Conservation (phyloP, 495 filamentous ascomycete species). For the Rhizodiscina lignyota region DNA sequence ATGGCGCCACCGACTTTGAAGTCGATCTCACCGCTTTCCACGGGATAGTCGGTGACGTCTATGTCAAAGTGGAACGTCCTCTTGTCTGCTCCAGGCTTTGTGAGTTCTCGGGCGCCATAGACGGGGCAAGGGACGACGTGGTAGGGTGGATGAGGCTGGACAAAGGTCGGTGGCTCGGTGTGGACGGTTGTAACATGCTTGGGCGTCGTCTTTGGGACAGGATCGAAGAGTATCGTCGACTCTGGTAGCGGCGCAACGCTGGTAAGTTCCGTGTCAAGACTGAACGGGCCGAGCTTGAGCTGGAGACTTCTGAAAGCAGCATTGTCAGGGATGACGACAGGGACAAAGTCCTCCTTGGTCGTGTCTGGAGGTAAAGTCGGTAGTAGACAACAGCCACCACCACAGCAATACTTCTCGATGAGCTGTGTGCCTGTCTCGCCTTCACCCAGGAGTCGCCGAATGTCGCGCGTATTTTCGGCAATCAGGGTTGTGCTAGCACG, state of each 20-base stretch:
- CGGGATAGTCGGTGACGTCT: constrained; percentile 89
- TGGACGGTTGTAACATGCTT: constrained; percentile 23
- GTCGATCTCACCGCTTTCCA: constrained; percentile 67
- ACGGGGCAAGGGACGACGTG: constrained; percentile 76
- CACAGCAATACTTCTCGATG: constrained; percentile 55
- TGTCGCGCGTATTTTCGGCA: constrained; percentile 56
- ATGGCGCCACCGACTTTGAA: constrained; percentile 96
- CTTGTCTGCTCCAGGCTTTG: constrained; percentile 83
- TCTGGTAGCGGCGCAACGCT: constrained; percentile 52
- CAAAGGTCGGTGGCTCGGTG: constrained; percentile 68
- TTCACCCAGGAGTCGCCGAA: constrained; percentile 45
- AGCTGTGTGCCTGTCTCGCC: constrained; percentile 38
- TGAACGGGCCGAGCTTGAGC: constrained; percentile 59
- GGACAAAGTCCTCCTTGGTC: constrained; percentile 25
- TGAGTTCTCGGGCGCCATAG: constrained; percentile 68
- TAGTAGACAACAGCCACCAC: constrained; percentile 78
- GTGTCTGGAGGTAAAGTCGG: constrained; percentile 36
- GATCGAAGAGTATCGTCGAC: constrained; percentile 51
- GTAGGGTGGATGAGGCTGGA: constrained; percentile 90
- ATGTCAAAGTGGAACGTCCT: constrained; percentile 93
- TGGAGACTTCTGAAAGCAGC: constrained; percentile 64
- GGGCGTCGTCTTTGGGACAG: constrained; percentile 15
- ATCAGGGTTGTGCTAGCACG: constrained; percentile 72
- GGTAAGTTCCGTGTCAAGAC: constrained; percentile 48
- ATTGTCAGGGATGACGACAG: constrained; percentile 56